Evolutionary conservation across 169 alveolate genomes (phyloP), one percentile per base, ranked within the genome.

Genomic region (Neospora caninum): DNA sequence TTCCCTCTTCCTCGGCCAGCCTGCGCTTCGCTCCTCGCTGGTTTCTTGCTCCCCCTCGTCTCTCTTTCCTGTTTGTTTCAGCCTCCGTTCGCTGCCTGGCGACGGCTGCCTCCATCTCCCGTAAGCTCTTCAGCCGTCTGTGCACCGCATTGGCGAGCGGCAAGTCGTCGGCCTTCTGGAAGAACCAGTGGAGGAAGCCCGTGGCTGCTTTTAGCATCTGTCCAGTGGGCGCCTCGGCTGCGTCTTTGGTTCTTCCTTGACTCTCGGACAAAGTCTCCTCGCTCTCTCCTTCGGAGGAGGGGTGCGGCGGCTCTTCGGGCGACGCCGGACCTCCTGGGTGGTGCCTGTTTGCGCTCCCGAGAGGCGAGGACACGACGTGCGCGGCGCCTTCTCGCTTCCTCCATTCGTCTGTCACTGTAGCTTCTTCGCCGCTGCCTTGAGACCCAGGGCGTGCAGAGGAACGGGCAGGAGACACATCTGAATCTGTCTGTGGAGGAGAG

Each of bases 121-220:
- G 31, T 20, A 82, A 31, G 69, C 38, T 31, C 38, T 43, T 27
- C 36, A 82, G 41, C 34, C 89, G 89, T 38, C 89, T 38, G 41
- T 41, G 1, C n/a, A 82, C 89, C 53, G 89, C 89, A 41, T 20
- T 38, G 43, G 64, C 2, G 43, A 82, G 64, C 34, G 89, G 89
- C 36, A 82, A 49, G 69, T 82, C 89, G 38, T 82, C 89, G 38
- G 53, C 67, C 18, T 36, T 22, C 39, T 82, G 69, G 39, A 82
- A 82, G 29, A 82, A 42, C 89, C 89, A 82, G 34, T 38, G 25
- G 89, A 82, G 89, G 25, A 31, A 25, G 38, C 53, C 38, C 13
- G 64, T 34, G 34, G 43, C 54, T 38, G 43, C 88, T 25, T 38
- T 31, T 25, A 38, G 31, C 58, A 49, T 49, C 58, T 7, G 58